phyloP scores from a whole-genome alignment of 495 filamentous ascomycete species.

The Aspergillus diversus region DNA sequence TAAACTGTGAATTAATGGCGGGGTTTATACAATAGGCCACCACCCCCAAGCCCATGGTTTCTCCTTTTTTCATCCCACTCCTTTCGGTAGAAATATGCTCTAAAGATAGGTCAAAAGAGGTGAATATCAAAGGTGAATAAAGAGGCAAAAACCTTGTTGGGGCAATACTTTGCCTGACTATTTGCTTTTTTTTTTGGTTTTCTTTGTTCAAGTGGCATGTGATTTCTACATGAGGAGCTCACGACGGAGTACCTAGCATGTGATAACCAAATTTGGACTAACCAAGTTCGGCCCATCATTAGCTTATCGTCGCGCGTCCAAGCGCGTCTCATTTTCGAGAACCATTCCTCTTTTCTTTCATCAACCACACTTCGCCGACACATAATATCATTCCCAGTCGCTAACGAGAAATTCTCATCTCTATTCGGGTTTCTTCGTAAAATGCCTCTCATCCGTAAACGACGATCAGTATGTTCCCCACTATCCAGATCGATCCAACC shows the following conservation, averaged over 20 bases:
- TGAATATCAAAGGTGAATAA: too few relatives aligned
- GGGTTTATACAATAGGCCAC: not conserved
- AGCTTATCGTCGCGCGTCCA: conserved; percentile 23
- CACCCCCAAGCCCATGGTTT: not conserved
- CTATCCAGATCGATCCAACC: not conserved
- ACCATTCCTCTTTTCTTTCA: conserved; percentile 24
- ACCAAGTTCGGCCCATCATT: conserved; percentile 15
- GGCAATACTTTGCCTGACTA: not conserved
- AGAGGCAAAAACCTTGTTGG: not conserved
- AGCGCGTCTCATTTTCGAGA: conserved; percentile 20
- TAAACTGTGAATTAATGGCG: not conserved
- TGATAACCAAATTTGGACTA: conserved; percentile 24
- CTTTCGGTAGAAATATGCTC: too few relatives aligned
- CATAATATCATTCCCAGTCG: not conserved
- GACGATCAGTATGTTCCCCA: conserved; percentile 38
- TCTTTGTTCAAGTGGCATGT: not conserved
- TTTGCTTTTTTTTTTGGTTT: not conserved
- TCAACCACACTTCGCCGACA: not conserved
- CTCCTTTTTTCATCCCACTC: not conserved
- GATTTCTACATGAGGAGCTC: not conserved
- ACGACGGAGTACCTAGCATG: conserved; percentile 8
- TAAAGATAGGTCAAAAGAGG: too few relatives aligned
- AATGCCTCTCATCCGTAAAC: conserved; percentile 45
- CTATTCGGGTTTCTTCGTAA: not conserved
- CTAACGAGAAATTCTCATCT: not conserved